Base-by-base conservation (phyloP, 1,284 basidiomycete species). In the Ganoderma multipileum region DNA sequence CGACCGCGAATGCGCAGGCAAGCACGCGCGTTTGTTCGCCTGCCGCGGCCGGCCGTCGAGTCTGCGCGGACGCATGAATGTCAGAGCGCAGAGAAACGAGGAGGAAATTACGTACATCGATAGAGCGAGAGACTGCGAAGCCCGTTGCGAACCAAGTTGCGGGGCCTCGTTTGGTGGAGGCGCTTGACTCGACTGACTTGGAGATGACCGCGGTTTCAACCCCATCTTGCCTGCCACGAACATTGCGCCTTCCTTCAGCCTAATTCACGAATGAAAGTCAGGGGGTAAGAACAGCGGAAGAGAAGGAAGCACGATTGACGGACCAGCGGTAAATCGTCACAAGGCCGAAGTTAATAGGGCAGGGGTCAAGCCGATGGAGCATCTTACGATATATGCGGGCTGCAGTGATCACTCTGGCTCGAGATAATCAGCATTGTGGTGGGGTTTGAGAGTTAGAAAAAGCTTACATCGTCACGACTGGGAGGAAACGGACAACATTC, bases 371-470 rank as follows among this genome's bases (percentile, higher is more conserved):
- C 18, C 65, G 70, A 16, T 30, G 20, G 33, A 64, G 28, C 70
- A 71, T 68, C 42, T 64, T 71, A 26, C 70, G 67, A 36, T 67
- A 68, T 1, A 71, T 3, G 2, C 67, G 70, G 11, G 63, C 64
- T 1, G 65, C 57, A 3, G 59, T n/a, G 55, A 65, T 26, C 3
- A 54, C 67, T 5, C 70, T 71, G 36, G 33, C 14, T 33, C 18
- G 14, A 7, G 14, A 28, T 14, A 7, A 39, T 54, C 14, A 59
- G 23, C 30, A n/a, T 9, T 16, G 12, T 20, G 8, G 2, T 14
- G 12, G 9, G 23, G 8, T 8, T 28, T 11, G 26, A 20, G 9
- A 58, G n/a, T 16, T 1, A 14, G 23, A 26, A 11, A n/a, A 41
- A 20, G 55, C 65, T 2, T 55, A 70, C 68, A 58, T 11, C 0